phyloP scores from a whole-genome alignment of 768 basidiomycete genomes.

The Pleurotus cornucopiae region DNA sequence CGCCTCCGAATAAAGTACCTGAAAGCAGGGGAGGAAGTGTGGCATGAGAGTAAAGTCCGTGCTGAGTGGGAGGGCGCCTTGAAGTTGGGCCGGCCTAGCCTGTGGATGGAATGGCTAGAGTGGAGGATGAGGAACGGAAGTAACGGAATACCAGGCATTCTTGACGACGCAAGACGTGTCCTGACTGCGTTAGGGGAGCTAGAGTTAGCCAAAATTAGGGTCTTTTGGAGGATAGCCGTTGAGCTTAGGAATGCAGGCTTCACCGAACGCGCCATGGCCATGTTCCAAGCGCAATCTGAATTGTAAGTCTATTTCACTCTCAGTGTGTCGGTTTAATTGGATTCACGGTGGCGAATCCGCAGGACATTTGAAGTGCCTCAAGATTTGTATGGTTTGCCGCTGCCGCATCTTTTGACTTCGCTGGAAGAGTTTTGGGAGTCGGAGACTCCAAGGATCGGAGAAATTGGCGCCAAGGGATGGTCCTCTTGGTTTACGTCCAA shows the following conservation, averaged over 20 bases:
- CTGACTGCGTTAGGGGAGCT: conserved; percentile 35
- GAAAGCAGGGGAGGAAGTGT: conserved; percentile 68
- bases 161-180: conserved; percentile 47
- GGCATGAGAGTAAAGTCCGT: conserved; percentile 49
- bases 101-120: conserved; percentile 80
- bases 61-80: conserved; percentile 72
- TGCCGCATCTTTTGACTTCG: conserved; percentile 46
- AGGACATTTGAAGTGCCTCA: conserved; percentile 61
- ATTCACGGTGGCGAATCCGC: conserved; percentile 6
- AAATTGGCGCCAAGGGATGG: conserved; percentile 66
- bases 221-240: conserved; percentile 69
- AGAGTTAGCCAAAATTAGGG: conserved; percentile 45
- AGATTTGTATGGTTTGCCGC: conserved; percentile 34
- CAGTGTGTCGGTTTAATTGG: neutral
- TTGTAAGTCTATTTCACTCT: conserved; percentile 42
- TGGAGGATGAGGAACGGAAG: conserved; percentile 56
- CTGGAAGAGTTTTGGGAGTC: conserved; percentile 86
- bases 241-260: conserved; percentile 68
- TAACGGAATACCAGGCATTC: conserved; percentile 47
- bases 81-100: conserved; percentile 43
- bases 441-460: conserved; percentile 73
- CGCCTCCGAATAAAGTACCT: conserved; percentile 60
- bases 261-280: conserved; percentile 65
- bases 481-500: conserved; percentile 50
- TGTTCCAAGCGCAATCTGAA: conserved; percentile 84